A percentile compares a stretch with the other conserved stretches of the same genome.
Conservation (phyloP, 2,329 filamentous ascomycete species). For the Diaporthe sp. region DNA sequence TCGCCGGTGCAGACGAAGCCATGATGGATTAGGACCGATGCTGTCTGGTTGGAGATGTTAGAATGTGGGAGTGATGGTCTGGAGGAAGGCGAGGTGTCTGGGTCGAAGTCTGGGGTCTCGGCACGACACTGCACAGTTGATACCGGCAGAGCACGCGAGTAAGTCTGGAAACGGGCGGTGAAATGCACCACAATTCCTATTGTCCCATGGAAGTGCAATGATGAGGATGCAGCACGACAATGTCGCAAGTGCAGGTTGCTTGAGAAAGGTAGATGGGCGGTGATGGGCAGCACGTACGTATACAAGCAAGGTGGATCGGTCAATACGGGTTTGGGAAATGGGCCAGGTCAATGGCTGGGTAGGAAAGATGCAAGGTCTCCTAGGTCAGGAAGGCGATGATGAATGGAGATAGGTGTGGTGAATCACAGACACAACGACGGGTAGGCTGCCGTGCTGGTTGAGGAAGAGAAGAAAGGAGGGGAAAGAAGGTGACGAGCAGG, state of each 20-base stretch:
- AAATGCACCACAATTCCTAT: background rate
- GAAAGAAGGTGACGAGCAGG: conserved; percentile 5
- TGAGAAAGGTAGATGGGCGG: background rate
- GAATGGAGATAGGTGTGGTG: conserved; percentile 23
- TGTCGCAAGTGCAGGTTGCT: background rate
- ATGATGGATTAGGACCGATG: conserved; percentile 46
- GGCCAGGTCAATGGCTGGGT: conserved; percentile 2
- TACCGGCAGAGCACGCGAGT: conserved; percentile 25
- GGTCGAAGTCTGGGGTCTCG: background rate
- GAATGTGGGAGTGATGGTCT: conserved; percentile 8
- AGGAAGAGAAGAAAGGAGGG: conserved; percentile 20
- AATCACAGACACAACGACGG: conserved; percentile 29
- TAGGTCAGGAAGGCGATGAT: conserved; percentile 17
- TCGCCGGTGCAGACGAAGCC: conserved; percentile 53
- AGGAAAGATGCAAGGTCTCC: conserved; percentile 10
- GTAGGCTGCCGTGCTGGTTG: conserved; percentile 29
- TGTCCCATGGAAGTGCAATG: background rate
- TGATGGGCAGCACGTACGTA: conserved; percentile 21
- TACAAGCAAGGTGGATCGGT: conserved; percentile 5
- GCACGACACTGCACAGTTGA: conserved; percentile 1
- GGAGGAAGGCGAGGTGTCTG: background rate
- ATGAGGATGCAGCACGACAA: background rate
- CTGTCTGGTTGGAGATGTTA: conserved; percentile 2
- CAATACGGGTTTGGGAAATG: background rate
- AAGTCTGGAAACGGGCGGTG: conserved; percentile 18